Conservation (phyloP, 106 monocot species). For the Allium sativum region DNA sequence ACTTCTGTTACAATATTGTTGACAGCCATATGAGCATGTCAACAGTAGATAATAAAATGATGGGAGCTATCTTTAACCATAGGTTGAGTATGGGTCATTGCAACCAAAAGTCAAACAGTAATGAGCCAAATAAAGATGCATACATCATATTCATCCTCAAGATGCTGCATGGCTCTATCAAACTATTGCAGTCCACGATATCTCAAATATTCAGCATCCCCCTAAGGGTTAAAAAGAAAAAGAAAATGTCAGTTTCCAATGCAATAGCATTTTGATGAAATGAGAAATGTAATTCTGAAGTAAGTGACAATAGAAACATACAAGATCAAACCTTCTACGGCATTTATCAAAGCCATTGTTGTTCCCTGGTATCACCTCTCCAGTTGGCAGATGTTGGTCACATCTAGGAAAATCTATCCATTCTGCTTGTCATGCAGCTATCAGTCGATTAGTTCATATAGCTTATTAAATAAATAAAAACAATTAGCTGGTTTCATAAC, state of each 20-base stretch:
- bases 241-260: constrained; percentile 4
- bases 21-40: too few relatives aligned
- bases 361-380: constrained; percentile 64
- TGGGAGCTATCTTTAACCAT: too few relatives aligned
- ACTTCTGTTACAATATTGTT: too few relatives aligned
- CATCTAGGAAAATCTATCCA: constrained; percentile 98
- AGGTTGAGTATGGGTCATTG: not conserved
- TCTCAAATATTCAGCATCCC: constrained; percentile 84
- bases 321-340: constrained; percentile 88
- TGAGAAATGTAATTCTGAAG: too few relatives aligned
- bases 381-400: constrained; percentile 64
- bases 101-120: not conserved
- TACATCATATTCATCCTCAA: constrained; percentile 66
- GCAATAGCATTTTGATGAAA: not conserved
- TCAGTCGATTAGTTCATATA: not conserved
- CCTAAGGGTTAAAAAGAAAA: constrained; percentile 29
- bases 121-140: constrained; percentile 2
- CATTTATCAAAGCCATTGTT: constrained; percentile 88
- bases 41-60: too few relatives aligned
- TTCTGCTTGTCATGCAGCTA: constrained; percentile 27
- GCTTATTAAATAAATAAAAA: not conserved
- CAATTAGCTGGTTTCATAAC: too few relatives aligned
- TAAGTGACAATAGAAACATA: constrained; percentile 17
- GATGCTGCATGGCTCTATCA: constrained; percentile 77
- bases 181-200: constrained; percentile 93